Conservation (phyloP, 2,329 filamentous ascomycete species). For the Pseudopyrenochaeta lycopersici region DNA sequence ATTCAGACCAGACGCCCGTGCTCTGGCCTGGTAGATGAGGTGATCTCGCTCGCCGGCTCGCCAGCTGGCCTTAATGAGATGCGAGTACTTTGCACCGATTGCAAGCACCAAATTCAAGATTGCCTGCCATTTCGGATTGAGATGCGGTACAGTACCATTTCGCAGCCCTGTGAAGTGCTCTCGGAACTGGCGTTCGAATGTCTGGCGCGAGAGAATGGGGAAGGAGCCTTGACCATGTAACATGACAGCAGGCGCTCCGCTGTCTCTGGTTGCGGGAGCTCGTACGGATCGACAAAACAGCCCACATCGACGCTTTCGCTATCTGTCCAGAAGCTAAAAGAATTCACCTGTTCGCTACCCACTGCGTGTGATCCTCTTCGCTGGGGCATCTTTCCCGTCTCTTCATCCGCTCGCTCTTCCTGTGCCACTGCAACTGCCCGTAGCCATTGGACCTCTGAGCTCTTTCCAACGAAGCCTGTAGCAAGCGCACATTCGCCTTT, state of each 20-base stretch:
- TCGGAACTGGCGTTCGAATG: slow-evolving; percentile 46
- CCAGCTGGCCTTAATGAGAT: slow-evolving; percentile 40
- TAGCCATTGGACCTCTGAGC: slow-evolving; percentile 45
- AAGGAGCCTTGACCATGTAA: slow-evolving; percentile 51
- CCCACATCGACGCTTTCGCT: slow-evolving; percentile 33
- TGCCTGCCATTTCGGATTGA: slow-evolving; percentile 46
- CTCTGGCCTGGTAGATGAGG: slow-evolving; percentile 52
- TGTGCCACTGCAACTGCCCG: slow-evolving; percentile 35
- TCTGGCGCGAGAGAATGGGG: slow-evolving; percentile 46
- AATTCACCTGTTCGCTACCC: slow-evolving; percentile 38
- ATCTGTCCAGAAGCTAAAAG: slow-evolving; percentile 46
- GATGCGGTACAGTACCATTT: slow-evolving; percentile 21
- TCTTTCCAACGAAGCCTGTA: slow-evolving; percentile 46
- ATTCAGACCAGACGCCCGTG: slow-evolving; percentile 43
- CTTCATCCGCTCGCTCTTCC: slow-evolving; percentile 23
- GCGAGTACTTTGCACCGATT: slow-evolving; percentile 51
- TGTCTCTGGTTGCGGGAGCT: slow-evolving; percentile 40
- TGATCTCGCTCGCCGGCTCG: slow-evolving; percentile 42
- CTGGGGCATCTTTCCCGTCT: slow-evolving; percentile 3
- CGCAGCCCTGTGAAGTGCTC: slow-evolving; percentile 38
- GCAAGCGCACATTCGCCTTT: slow-evolving; percentile 32
- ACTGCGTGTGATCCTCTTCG: slow-evolving; percentile 11
- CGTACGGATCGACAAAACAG: slow-evolving; percentile 39
- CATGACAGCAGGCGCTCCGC: slow-evolving; percentile 45
- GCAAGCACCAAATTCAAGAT: slow-evolving; percentile 55